Evolutionary conservation across 2,329 filamentous ascomycete genomes (phyloP).

Genomic region (Aspergillus terreus): DNA sequence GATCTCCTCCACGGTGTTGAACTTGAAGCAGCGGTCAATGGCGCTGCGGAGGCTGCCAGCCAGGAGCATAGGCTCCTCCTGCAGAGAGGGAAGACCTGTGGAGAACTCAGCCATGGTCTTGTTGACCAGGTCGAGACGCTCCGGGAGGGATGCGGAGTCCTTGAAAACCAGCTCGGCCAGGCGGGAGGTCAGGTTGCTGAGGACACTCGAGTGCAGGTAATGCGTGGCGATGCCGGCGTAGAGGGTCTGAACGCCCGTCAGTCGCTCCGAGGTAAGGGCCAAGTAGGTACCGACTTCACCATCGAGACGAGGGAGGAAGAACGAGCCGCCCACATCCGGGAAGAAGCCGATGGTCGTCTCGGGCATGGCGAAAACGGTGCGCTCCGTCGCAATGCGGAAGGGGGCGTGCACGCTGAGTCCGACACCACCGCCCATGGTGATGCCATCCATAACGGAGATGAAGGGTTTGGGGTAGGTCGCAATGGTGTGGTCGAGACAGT

Average conservation of each 20-base stretch:
- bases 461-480: constrained; percentile 92
- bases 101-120: constrained; percentile 87
- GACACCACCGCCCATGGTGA: constrained; percentile 97
- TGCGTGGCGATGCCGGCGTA: constrained; percentile 93
- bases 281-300: constrained; percentile 87
- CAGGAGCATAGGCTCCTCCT: constrained; percentile 62
- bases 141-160: constrained; percentile 63
- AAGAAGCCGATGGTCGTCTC: constrained; percentile 99
- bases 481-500: constrained; percentile 92
- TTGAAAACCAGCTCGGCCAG: constrained; percentile 85
- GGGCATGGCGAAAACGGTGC: constrained; percentile 95
- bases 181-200: constrained; percentile 76
- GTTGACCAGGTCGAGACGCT: constrained; percentile 71
- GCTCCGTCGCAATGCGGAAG: constrained; percentile 93
- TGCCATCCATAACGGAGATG: constrained; percentile 92
- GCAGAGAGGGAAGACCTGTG: constrained; percentile 67
- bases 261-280: constrained; percentile 79
- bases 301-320: constrained; percentile 89
- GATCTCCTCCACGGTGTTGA: constrained; percentile 66
- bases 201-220: constrained; percentile 86
- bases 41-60: constrained; percentile 68
- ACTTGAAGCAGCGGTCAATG: constrained; percentile 79
- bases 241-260: constrained; percentile 80
- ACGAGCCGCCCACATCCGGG: constrained; percentile 93
- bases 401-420: constrained; percentile 92